Evolutionary conservation across 441 rosid species (phyloP).

Genomic region (Erodium texanum): DNA sequence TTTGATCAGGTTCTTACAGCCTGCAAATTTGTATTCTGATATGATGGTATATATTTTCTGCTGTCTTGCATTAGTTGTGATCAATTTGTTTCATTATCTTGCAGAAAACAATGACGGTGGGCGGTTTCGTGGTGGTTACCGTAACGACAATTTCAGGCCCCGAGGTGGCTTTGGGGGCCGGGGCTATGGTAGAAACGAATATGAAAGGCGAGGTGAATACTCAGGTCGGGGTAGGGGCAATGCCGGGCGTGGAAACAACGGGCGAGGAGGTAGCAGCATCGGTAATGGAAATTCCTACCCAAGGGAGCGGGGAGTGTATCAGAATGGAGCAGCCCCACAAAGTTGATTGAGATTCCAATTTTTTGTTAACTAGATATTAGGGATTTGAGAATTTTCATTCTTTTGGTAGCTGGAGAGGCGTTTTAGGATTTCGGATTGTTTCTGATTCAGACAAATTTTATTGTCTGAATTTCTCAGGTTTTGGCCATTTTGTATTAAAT

Average conservation of each 20-base stretch:
- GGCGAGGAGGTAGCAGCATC: not conserved
- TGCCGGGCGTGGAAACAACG: constrained; percentile 16
- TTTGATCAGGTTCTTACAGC: no score
- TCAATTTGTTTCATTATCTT: not conserved
- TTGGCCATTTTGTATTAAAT: not conserved
- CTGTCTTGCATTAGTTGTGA: no score
- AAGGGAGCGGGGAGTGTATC: constrained; percentile 27
- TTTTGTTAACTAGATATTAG: not conserved
- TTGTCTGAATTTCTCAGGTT: not conserved
- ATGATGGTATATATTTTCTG: no score
- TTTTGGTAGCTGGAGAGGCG: not conserved
- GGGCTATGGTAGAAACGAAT: not conserved
- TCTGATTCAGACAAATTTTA: not conserved
- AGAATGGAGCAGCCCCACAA: constrained; percentile 24
- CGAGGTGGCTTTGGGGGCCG: constrained; percentile 28
- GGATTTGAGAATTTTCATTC: not conserved
- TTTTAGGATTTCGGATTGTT: not conserved
- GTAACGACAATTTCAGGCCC: constrained; percentile 37
- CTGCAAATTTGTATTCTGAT: no score
- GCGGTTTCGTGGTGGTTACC: constrained; percentile 24
- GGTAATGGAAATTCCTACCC: not conserved
- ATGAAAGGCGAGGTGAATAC: not conserved
- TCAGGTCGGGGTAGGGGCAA: constrained; percentile 13
- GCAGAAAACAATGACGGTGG: constrained; percentile 34
- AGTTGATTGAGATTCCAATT: not conserved